Base-by-base conservation (phyloP, 2,329 filamentous ascomycete genomes). In the Ambrosiella beaveri region DNA sequence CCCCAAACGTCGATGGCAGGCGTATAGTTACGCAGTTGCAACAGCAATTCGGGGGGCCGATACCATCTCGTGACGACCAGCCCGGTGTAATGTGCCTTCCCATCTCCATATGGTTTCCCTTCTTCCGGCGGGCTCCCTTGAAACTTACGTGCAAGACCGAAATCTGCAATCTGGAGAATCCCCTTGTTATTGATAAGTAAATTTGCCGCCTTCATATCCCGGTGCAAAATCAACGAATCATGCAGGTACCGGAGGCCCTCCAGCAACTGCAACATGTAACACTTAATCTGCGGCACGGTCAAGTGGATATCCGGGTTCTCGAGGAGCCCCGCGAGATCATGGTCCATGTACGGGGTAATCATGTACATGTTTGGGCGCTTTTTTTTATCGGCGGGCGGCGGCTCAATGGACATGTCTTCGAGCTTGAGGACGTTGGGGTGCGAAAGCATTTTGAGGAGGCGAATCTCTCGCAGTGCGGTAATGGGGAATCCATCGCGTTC, bases 401-500 rank as follows among this genome's bases (percentile, higher is more conserved):
- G 59, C 69, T 98, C 93, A 40, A 98, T 86, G 11, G 90, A 88
- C 93, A 98, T 98, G 70, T 98, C 93, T 68, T 93, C 87, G 41
- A 98, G 75, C 61, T 80, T 81, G 60, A 98, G 73, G 56, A 97
- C 80, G 66, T 98, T 98, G 59, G 79, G 78, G 68, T 98, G 93
- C 8, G 85, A 90, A n/a, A 98, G 74, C 65, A 95, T 82, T 73
- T 98, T 98, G 60, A 98, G 76, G 44, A 98, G 80, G 74, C 97
- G 97, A 74, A 98, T 96, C 70, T 98, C 93, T 67, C 93, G 86
- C 51, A 98, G 79, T 6, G 93, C 91, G 0, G 93, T 98, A 63
- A 98, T 98, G n/a, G 93, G 93, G 65, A 98, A 98, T 54, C 93
- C 93, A 71, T 98, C 93, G 69, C 96, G 97, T 74, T 98, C 93